Evolutionary conservation across 2,329 filamentous ascomycete genomes (phyloP), one percentile per base, ranked within the genome.

Genomic region (Fonsecaea monophora): DNA sequence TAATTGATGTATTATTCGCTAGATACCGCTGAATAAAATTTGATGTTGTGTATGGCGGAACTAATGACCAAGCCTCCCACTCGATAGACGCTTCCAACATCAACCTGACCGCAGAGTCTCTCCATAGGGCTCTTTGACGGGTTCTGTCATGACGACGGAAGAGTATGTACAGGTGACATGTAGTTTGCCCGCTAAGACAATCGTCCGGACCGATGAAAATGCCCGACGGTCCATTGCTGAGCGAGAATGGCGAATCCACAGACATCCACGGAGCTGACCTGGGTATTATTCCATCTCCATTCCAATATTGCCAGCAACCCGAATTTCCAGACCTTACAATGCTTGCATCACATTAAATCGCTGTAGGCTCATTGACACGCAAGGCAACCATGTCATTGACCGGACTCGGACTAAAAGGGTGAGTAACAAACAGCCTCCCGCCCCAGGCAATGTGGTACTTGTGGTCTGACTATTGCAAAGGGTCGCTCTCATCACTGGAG

Each of bases 401-500:
- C 15, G 54, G 54, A 56, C 54, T 56, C 54, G 54, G 54, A 56
- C 54, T 56, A 56, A 34, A n/a, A 4, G 21, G 38, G 38, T n/a
- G 38, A 42, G 38, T 12, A 15, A 7, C 30, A 18, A 6, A 25
- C 15, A 25, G 18, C 7, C 21, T 12, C n/a, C 6, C 40, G 7
- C 25, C 57, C 40, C 12, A 60, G 0, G 53, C 13, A 42, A 42
- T 15, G 38, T n/a, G 15, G 38, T 15, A 15, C 12, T 42, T 15
- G 15, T 42, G 15, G 12, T 15, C 38, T 42, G 18, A 42, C 4
- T 18, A 18, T 42, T 42, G 4, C 64, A 76, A 18, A 78, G 78
- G 65, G 74, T 79, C 4, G 75, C 75, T 38, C 78, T 84, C 40
- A 74, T 84, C 2, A 83, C 82, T 0, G 82, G 82, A 9, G 74